These are phyloP conservation scores for Myrica gale DNA, from an alignment of 306 rosid genomes.

Conservation along the genomic window DNA sequence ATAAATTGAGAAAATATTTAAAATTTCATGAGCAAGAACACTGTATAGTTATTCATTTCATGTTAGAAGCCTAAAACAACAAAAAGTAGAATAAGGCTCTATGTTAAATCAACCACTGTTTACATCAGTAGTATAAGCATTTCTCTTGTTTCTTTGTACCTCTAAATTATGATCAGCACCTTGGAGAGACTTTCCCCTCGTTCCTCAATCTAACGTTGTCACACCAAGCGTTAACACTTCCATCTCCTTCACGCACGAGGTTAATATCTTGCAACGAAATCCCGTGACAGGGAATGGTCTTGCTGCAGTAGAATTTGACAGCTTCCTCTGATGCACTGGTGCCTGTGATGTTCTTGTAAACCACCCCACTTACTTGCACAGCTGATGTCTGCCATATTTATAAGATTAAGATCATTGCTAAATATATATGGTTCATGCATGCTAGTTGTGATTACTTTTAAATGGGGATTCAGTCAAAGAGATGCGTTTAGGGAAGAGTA, in stretches of 20 bases:
- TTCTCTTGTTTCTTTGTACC: background rate
- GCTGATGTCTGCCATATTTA: constrained; percentile 49
- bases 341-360: constrained; percentile 59
- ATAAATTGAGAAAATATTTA: no score
- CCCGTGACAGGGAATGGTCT: constrained; percentile 40
- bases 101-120: background rate
- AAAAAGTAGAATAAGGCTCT: background rate
- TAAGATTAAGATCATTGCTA: background rate
- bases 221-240: constrained; percentile 43
- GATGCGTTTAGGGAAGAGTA: background rate
- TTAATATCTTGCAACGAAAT: constrained; percentile 45
- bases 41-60: no score
- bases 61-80: background rate
- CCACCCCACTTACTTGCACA: constrained; percentile 53
- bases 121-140: background rate
- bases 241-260: constrained; percentile 23
- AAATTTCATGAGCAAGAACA: no score
- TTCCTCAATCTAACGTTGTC: constrained; percentile 34
- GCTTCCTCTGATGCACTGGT: constrained; percentile 78
- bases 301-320: constrained; percentile 60
- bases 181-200: constrained; percentile 49
- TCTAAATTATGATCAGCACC: constrained; percentile 26
- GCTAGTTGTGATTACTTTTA: background rate
- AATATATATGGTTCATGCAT: background rate
- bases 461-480: background rate